Base-by-base conservation (phyloP, 2,329 filamentous ascomycete genomes). In the Ophiocordyceps sinensis region DNA sequence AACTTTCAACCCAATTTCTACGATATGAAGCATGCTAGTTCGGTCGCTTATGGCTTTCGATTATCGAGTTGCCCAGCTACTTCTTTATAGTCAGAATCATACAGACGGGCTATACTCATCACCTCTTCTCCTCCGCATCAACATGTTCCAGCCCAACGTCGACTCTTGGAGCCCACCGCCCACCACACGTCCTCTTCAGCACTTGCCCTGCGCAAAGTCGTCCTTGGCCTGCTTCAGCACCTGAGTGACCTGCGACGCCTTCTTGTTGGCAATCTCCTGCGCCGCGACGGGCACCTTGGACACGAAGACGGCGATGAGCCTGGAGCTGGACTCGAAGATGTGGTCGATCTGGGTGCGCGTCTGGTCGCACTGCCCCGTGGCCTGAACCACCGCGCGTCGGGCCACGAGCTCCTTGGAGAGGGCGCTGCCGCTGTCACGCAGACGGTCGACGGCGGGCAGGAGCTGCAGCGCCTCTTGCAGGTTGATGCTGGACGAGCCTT, bases 361-460 rank as follows among this genome's bases (percentile, higher is more conserved):
- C 19, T 23, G 21, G 19, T 38, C 40, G n/a, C 44, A 45, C 8
- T 39, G 37, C 11, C 15, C 36, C 23, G 23, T 29, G 3, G 12
- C 3, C 14, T 39, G 21, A 9, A 46, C 37, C 4, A 37, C 23
- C 3, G 9, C 4, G 17, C 41, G 41, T 14, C 40, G 31, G 3
- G n/a, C 23, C 17, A 28, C 23, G 8, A 46, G n/a, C 21, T 41
- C 31, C 13, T 40, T 29, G 14, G 38, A 34, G 19, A 46, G 36
- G 2, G 28, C 39, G 23, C 41, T 30, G 1, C 41, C 39, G 17
- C 41, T 38, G 15, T n/a, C 17, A 17, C 41, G 41, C 36, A 47
- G 39, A 4, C 28, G 32, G 3, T 23, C 4, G 17, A 44, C 38
- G 2, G 45, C 38, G 8, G 6, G 6, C 26, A 41, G 10, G 10